Base-by-base conservation (phyloP, 345 rosid species). In the Murraya koenigii region DNA sequence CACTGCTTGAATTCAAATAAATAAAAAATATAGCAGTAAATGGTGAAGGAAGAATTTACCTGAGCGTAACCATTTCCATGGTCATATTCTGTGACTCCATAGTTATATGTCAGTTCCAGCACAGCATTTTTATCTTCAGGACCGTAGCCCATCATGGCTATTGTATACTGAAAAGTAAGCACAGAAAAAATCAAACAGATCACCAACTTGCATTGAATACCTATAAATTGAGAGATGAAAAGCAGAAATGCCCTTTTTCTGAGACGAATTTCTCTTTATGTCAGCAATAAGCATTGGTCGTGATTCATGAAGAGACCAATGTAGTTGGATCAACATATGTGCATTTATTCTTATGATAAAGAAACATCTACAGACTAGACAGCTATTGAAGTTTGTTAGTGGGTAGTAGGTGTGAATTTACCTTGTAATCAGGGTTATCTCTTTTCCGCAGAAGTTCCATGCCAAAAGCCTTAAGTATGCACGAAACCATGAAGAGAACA, bases 351-450 rank as follows among this genome's bases (percentile, higher is more conserved):
- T 30, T 28, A 30, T 2, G 33, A 41, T 30, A 63, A 44, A 64
- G 22, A 63, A 28, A 75, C 32, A 75, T 22, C 47, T 17, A 3
- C 2, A n/a, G 33, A 63, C 15, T 47, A 3, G 44, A 38, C 3
- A 47, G 61, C 30, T 75, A 47, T 38, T 35, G 36, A 19, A 49
- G 72, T 35, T 52, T 65, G 64, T 13, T 25, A 10, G 68, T 3
- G 19, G 17, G 54, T 65, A 54, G 60, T 28, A 13, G 36, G 8
- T 8, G n/a, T 35, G 22, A 72, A 76, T 41, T 80, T 86, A 93
- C 99, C 97, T 94, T 92, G 87, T 96, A 86, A 69, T 94, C 91
- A 44, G 99, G 97, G 82, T 91, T 90, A 86, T 96, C 99, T 82
- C 89, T 84, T 81, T 84, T 92, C 65, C 92, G 93, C 39, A 96